A percentile compares a stretch with the other conserved stretches of the same genome.
phyloP scores from a whole-genome alignment of 805 yeast genomes.

The Candida boleticola region DNA sequence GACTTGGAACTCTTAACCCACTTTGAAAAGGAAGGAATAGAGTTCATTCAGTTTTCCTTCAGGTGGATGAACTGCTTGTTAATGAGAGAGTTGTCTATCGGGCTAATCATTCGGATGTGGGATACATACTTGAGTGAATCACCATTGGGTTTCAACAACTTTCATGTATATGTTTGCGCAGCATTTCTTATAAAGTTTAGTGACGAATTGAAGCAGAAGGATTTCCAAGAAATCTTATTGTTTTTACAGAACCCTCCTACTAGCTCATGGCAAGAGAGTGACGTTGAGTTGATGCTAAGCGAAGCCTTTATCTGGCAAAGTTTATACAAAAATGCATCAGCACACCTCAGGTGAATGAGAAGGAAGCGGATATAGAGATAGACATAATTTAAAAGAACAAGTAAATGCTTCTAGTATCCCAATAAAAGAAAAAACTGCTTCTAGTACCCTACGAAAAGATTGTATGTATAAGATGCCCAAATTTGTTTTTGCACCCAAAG shows the following conservation, averaged over 20 bases:
- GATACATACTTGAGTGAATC: slow-evolving; percentile 84
- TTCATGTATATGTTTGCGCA: slow-evolving; percentile 96
- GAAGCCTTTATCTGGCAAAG: slow-evolving; percentile 98
- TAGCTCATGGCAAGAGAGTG: slow-evolving; percentile 78
- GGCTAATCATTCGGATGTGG: slow-evolving; percentile 91
- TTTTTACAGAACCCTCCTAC: slow-evolving; percentile 92
- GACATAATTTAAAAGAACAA: not conserved
- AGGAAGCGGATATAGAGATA: not conserved
- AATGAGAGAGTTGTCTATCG: slow-evolving; percentile 87
- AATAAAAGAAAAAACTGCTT: too few relatives aligned
- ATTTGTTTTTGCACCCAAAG: too few relatives aligned
- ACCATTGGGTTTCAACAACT: slow-evolving; percentile 79
- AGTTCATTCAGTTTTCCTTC: slow-evolving; percentile 92
- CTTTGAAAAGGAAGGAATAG: slow-evolving; percentile 78
- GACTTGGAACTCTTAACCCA: slow-evolving; percentile 74
- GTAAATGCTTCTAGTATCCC: not conserved
- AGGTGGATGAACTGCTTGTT: slow-evolving; percentile 98
- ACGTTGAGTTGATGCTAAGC: slow-evolving; percentile 85
- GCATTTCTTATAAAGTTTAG: slow-evolving; percentile 92
- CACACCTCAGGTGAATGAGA: slow-evolving; percentile 68
- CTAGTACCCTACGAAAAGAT: too few relatives aligned
- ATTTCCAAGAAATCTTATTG: slow-evolving; percentile 91
- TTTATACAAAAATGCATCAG: slow-evolving; percentile 83
- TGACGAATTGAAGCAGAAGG: slow-evolving; percentile 73
- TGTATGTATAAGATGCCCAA: too few relatives aligned